phyloP scores from a whole-genome alignment of 495 filamentous ascomycete species.

The Podospora comata region DNA sequence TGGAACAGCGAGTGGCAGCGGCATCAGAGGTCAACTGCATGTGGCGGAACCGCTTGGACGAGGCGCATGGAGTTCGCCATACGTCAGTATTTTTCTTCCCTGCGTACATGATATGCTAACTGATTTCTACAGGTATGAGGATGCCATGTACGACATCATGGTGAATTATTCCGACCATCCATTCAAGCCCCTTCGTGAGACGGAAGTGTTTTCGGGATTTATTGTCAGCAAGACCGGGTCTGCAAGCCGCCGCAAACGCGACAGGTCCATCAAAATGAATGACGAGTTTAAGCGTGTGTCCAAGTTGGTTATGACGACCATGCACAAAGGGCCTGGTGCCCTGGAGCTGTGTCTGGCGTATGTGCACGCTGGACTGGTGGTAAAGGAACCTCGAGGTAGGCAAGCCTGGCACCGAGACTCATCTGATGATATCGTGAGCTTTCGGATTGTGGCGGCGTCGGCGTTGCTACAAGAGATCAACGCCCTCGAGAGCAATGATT shows the following conservation, averaged over 20 bases:
- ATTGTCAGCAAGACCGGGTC: constrained; percentile 63
- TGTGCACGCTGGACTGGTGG: constrained; percentile 27
- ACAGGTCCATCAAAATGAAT: constrained; percentile 57
- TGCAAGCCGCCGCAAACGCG: constrained; percentile 60
- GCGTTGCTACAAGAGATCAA: constrained; percentile 38
- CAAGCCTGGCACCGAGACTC: constrained; percentile 15
- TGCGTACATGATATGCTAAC: not conserved
- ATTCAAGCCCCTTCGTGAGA: constrained; percentile 57
- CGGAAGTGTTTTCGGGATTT: constrained; percentile 72
- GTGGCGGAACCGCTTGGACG: constrained; percentile 33
- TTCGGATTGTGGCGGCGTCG: constrained; percentile 41
- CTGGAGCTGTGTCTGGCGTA: constrained; percentile 44
- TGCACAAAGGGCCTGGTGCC: constrained; percentile 29
- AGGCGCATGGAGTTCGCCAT: constrained; percentile 54
- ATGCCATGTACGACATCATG: constrained; percentile 55
- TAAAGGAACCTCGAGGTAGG: not conserved
- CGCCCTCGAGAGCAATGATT: not conserved
- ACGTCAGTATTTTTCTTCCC: constrained; percentile 40
- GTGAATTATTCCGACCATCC: constrained; percentile 56
- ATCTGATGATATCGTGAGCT: constrained; percentile 33
- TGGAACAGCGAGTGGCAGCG: constrained; percentile 29
- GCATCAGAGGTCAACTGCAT: constrained; percentile 25
- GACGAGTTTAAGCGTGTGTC: constrained; percentile 58
- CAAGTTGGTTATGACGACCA: constrained; percentile 42
- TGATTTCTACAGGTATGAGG: constrained; percentile 57